Evolutionary conservation across 2,329 filamentous ascomycete species (phyloP).

Genomic region (Fusarium proliferatum): DNA sequence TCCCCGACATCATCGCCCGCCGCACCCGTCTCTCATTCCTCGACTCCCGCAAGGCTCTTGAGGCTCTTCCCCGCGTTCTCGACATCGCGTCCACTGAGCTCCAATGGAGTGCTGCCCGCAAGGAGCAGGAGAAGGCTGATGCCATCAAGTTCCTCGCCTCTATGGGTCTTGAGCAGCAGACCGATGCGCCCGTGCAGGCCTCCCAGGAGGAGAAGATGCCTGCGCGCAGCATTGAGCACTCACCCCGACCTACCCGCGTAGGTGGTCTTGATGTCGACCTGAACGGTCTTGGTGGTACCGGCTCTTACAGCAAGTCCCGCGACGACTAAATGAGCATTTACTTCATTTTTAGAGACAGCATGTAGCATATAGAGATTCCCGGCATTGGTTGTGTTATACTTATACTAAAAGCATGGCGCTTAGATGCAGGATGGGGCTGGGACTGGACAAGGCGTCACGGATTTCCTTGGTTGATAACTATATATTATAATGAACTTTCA

Average conservation of each 20-base stretch:
- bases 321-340: constrained; percentile 3
- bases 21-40: constrained; percentile 80
- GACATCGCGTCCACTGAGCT: constrained; percentile 79
- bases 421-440: constrained; percentile 1
- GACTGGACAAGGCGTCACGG: constrained; percentile 14
- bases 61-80: constrained; percentile 75
- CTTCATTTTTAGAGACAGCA: constrained; percentile 5
- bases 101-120: constrained; percentile 69
- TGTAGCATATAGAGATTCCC: constrained; percentile 33
- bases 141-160: constrained; percentile 57
- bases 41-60: constrained; percentile 76
- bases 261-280: constrained; percentile 30
- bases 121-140: constrained; percentile 67
- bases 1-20: constrained; percentile 76
- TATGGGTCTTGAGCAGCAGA: constrained; percentile 56
- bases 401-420: constrained; percentile 24
- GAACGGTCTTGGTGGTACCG: constrained; percentile 26
- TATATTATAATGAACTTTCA: constrained; percentile 13
- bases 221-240: constrained; percentile 4
- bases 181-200: constrained; percentile 1
- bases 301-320: constrained; percentile 24
- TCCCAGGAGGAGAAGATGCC: constrained; percentile 25
- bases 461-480: constrained; percentile 17
- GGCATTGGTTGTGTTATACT: constrained; percentile 14
- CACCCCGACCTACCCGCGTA: constrained; percentile 7